Conservation (phyloP, 768 basidiomycete species). For the Botryobasidium botryosum region DNA sequence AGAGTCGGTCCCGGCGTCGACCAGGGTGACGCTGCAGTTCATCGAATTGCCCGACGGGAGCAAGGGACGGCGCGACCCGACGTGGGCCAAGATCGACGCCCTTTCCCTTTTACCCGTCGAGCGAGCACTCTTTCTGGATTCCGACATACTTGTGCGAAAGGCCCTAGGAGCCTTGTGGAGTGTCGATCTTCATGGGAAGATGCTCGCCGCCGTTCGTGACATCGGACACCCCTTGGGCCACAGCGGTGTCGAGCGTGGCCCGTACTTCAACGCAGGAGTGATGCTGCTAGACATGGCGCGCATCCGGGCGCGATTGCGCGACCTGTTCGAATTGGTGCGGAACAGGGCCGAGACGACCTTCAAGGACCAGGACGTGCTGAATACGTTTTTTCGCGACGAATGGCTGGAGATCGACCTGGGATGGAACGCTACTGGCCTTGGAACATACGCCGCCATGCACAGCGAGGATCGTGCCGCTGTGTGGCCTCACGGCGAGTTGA, state of each 20-base stretch:
- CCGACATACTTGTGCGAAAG: slow-evolving; percentile 31
- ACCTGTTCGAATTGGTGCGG: slow-evolving; percentile 17
- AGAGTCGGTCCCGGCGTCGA: slow-evolving; percentile 15
- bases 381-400: slow-evolving; percentile 26
- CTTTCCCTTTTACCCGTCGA: slow-evolving; percentile 31
- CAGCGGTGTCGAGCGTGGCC: slow-evolving; percentile 14
- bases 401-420: slow-evolving; percentile 27
- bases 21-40: slow-evolving; percentile 28
- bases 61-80: slow-evolving; percentile 18
- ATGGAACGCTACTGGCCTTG: slow-evolving; percentile 44
- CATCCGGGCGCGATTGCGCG: slow-evolving; percentile 17
- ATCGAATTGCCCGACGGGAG: slow-evolving; percentile 22
- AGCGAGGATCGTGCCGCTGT: slow-evolving; percentile 23
- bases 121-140: slow-evolving; percentile 35
- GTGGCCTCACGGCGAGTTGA: slow-evolving; percentile 21
- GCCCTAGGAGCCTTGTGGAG: slow-evolving; percentile 29
- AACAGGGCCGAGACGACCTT: slow-evolving; percentile 20
- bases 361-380: slow-evolving; percentile 36
- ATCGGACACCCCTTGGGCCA: slow-evolving; percentile 35
- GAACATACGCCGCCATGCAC: slow-evolving; percentile 29
- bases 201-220: slow-evolving; percentile 31
- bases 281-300: slow-evolving; percentile 32
- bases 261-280: slow-evolving; percentile 42
- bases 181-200: slow-evolving; percentile 26
- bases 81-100: slow-evolving; percentile 38